Evolutionary conservation across 164 flowering plant genomes (phyloP), one percentile per base, ranked within the genome.

Genomic region (Protea cynaroides): DNA sequence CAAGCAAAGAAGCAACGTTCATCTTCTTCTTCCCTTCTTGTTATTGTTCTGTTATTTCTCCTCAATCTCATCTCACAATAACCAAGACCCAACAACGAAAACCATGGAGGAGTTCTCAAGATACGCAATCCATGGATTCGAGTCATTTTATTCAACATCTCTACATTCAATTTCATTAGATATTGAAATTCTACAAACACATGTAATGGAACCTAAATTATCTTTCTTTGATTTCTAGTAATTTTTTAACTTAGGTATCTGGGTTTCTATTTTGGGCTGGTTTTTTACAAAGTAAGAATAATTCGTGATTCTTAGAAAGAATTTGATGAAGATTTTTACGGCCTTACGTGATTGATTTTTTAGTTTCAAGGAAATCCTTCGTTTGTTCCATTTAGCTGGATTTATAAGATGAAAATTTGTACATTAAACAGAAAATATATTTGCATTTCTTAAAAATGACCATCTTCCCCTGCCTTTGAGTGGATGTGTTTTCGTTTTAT

Each of bases 41-140:
- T n/a, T 66, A 47, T 61, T n/a, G 40, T 29, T 38, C 50, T 57
- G 24, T 56, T 57, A 64, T 51, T 47, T 63, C n/a, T 61, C 71
- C 73, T 58, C 61, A 65, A 61, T 65, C 66, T 64, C 64, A 38
- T 76, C 76, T 60, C 68, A 73, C 47, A 59, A 50, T 46, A 66
- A 78, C 68, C 86, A 70, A 59, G 76, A 88, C 82, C 81, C 87
- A 68, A 71, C 78, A 23, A 72, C 22, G 59, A 80, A 71, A 81
- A 93, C 84, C 46, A 90, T 90, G 98, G 92, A 89, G 70, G 85
- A 81, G 17, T 90, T 93, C 72, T 87, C 97, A 7, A 97, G 98
- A 23, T 93, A 83, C 84, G 85, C 86, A 65, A 62, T 78, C 79
- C 79, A 78, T 36, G 91, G 86, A 71, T 62, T 84, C 63, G 72